Base-by-base conservation (phyloP, 2,329 filamentous ascomycete species). In the Talaromyces sp. region DNA sequence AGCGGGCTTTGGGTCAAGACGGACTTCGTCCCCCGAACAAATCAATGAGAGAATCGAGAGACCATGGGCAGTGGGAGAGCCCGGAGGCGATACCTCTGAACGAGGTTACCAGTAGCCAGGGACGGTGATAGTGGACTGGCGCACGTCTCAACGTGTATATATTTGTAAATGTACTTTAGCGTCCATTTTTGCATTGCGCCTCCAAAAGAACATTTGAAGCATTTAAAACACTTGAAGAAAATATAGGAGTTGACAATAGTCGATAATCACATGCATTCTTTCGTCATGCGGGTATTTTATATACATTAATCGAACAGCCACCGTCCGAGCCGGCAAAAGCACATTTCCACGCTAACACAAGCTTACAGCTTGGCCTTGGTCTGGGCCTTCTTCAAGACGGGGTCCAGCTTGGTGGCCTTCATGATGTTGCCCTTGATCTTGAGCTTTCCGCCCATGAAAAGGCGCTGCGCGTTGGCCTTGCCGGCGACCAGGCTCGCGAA, bases 381-480 rank as follows among this genome's bases (percentile, higher is more conserved):
- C 81, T 92, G 89, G 42, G 91, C 90, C 84, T 92, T 95, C 84
- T 92, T 92, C 67, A 96, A 81, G 71, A 98, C 89, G 47, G 92
- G 90, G 79, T 97, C 92, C 79, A 97, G 86, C 87, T 96, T 96
- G 63, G 93, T 97, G 42, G 95, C 77, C 86, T 97, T 97, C 93
- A 98, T 98, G 64, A 98, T 87, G 76, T 98, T 92, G 65, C 95
- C 95, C 86, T 92, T 96, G 75, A 98, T 86, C 90, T 98, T 99
- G 73, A 99, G 84, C 84, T 96, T 97, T 71, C 95, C 95, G n/a
- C 86, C 86, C 93, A 99, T 98, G 81, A 98, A 97, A 66, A 99
- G 81, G 69, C 88, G 88, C 84, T 99, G 95, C 61, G 95, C 92
- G 74, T 97, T 96, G 70, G 91, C 92, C 82, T 96, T 92, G 74